Base-by-base conservation (phyloP, 2,329 filamentous ascomycete genomes). In the Aspergillus sp. region DNA sequence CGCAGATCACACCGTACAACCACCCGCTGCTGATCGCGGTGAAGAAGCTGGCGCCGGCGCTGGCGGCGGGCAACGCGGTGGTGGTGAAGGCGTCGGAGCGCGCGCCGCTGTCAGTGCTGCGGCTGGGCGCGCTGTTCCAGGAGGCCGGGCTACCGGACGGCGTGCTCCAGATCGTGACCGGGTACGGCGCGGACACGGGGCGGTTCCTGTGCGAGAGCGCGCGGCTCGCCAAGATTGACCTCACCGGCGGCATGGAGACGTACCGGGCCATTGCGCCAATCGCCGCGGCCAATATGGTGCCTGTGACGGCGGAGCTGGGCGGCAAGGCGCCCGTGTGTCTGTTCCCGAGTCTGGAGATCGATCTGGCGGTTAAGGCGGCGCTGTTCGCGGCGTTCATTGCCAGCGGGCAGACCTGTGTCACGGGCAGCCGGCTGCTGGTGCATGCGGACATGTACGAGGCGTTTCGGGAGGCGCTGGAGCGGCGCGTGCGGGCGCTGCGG, bases 341-440 rank as follows among this genome's bases (percentile, higher is more conserved):
- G 3, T 72, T 72, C 45, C 58, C 64, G 2, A 64, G 68, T 35
- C 58, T 70, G 6, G 65, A 71, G 20, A 53, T 72, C 3, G 62
- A 67, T 5, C 51, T 57, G 14, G 60, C 67, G 1, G 61, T 71
- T 1, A 61, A 66, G 40, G 67, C 66, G 11, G 62, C 70, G 10
- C 57, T 71, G 7, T 75, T 75, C 53, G 73, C 72, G 6, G 70
- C 71, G 19, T 81, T 79, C 46, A 79, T 81, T 49, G 79, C 78
- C 0, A 79, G 76, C 51, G 80, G 80, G 0, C 80, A 82, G 60
- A 82, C 79, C 0, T 82, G 80, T 42, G 77, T 82, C 11, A 80
- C 79, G 3, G 80, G 79, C 4, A 82, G 79, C 14, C 71, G 80
- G 19, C 72, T 82, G 24, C 70, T 83, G 36, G 78, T 81, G 9